These are phyloP conservation scores for Malus hybrid DNA, from an alignment of 331 rosid species.

Conservation along the genomic window DNA sequence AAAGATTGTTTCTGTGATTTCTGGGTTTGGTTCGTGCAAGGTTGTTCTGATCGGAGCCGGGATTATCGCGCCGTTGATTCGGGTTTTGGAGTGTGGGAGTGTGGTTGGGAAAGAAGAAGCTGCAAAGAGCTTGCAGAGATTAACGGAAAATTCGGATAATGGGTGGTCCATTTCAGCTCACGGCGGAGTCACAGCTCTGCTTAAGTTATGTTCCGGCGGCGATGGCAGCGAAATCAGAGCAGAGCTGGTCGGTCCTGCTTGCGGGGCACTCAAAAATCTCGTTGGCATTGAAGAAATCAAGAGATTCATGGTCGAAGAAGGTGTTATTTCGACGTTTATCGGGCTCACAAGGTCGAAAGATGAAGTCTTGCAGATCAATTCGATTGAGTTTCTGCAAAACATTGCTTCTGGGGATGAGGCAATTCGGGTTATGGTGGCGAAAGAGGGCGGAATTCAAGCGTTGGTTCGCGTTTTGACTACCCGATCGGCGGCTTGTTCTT, in stretches of 20 bases:
- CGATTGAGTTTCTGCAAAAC: constrained; percentile 50
- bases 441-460: constrained; percentile 65
- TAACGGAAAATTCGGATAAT: constrained; percentile 53
- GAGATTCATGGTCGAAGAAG: constrained; percentile 74
- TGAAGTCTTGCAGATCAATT: constrained; percentile 54
- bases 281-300: constrained; percentile 66
- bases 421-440: constrained; percentile 36
- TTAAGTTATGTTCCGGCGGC: constrained; percentile 35
- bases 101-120: constrained; percentile 24
- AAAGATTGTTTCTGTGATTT: constrained; percentile 23
- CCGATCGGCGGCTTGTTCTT: constrained; percentile 33
- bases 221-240: constrained; percentile 20
- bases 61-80: too few relatives aligned
- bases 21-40: too few relatives aligned
- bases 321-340: constrained; percentile 41
- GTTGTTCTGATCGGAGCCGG: too few relatives aligned
- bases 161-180: constrained; percentile 81
- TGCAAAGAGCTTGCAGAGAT: constrained; percentile 41
- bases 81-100: too few relatives aligned
- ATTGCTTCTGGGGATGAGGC: constrained; percentile 65
- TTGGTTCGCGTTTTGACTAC: constrained; percentile 38
- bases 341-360: constrained; percentile 49
- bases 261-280: constrained; percentile 66
- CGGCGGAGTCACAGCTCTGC: constrained; percentile 69
- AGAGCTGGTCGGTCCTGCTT: constrained; percentile 52